phyloP scores from a whole-genome alignment of 2,329 filamentous ascomycete genomes.

The Colletotrichum chrysophilum region DNA sequence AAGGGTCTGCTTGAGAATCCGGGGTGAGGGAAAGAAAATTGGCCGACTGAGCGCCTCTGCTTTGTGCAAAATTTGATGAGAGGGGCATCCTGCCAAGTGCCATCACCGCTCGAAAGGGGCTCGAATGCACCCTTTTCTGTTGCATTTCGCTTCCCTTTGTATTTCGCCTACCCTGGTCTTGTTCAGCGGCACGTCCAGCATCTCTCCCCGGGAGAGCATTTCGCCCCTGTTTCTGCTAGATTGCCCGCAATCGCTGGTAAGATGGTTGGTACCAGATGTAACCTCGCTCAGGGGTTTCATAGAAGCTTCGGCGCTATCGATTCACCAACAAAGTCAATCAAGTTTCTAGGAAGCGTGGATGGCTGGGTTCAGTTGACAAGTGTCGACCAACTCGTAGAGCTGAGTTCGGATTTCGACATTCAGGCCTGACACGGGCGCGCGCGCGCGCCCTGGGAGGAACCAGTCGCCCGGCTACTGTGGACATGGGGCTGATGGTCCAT shows the following conservation, averaged over 20 bases:
- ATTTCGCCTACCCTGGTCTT: conserved; percentile 17
- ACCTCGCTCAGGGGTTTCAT: neutral
- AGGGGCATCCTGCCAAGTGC: neutral
- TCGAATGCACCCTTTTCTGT: neutral
- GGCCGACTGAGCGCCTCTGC: neutral
- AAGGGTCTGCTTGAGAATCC: neutral
- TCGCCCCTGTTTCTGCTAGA: neutral
- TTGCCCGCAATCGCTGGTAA: neutral
- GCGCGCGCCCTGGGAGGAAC: neutral
- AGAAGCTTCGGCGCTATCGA: conserved; percentile 16
- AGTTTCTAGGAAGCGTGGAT: neutral
- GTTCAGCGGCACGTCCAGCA: neutral
- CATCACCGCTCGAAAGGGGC: conserved; percentile 3
- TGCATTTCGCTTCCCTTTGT: conserved; percentile 6
- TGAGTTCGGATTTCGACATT: neutral
- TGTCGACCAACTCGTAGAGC: neutral
- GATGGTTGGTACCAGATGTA: neutral
- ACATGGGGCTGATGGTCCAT: neutral
- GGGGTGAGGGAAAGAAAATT: neutral
- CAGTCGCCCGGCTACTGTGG: neutral
- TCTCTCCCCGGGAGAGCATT: neutral
- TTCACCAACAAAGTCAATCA: neutral
- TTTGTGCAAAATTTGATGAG: neutral
- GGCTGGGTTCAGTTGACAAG: neutral
- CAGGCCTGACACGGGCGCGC: neutral